Base-by-base conservation (phyloP, 2,329 filamentous ascomycete genomes). In the Parascedosporium putredinis region DNA sequence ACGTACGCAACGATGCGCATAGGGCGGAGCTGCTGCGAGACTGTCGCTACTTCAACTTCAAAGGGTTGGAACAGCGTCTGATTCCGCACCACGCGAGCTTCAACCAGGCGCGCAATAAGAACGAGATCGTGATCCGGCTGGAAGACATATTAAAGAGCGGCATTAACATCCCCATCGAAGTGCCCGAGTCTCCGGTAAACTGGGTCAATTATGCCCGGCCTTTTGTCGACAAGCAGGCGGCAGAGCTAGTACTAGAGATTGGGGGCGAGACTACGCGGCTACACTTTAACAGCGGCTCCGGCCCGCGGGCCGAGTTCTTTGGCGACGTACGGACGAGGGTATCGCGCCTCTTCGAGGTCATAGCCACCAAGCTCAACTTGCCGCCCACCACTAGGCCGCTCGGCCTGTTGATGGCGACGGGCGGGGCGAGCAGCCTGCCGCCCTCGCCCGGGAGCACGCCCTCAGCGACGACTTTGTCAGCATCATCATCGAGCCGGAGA, bases 61-160 rank as follows among this genome's bases (percentile, higher is more conserved):
- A 90, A 61, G 89, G 88, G 0, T 69, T 96, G 0, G 91, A 97
- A 67, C 91, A 97, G 66, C 83, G 81, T 55, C 72, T 97, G 9
- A 84, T 96, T 40, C 80, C 86, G 0, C 86, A 90, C 63, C 65
- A 79, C 24, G 84, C 91, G 53, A 79, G 75, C 47, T 89, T 81
- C 65, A 95, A 96, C 59, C 76, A 86, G 31, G 68, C 76, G 14
- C 76, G 84, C 2, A 70, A 75, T 14, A 77, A 77, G 45, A 73
- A 79, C 3, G 90, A 97, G 66, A 95, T 97, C 16, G 68, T 81
- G 4, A 72, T 97, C 27, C 77, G 87, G 1, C 67, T 97, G 2
- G 84, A 93, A 59, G 90, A 96, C 59, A 78, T 97, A n/a, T 80
- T 91, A 29, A 90, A 91, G 58, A 89, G 86, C 2, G 91, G 91